These are phyloP conservation scores for Cryphonectria carpinicola DNA, from an alignment of 2,329 filamentous ascomycete genomes.

Conservation along the genomic window DNA sequence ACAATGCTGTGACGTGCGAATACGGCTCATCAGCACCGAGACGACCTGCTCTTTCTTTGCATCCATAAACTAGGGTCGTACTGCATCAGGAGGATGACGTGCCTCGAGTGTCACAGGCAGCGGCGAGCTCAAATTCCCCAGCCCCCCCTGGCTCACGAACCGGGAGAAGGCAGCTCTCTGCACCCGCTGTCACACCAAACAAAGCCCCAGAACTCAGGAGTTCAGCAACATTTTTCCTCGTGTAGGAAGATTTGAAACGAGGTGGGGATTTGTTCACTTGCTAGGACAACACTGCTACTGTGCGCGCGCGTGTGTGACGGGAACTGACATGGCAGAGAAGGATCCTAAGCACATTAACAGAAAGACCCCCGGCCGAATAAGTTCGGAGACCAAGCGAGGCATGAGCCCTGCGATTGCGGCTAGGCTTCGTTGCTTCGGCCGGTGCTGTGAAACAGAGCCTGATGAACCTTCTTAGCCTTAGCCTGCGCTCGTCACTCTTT, in stretches of 20 bases:
- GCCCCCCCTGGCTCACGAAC: not conserved
- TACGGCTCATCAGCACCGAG: not conserved
- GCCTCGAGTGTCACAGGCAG: not conserved
- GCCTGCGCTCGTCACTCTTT: not conserved
- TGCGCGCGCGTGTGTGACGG: not conserved
- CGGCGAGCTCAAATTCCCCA: not conserved
- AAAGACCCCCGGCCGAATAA: not conserved
- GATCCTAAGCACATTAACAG: not conserved
- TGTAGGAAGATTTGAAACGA: not conserved
- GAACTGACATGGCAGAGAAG: not conserved
- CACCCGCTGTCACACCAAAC: not conserved
- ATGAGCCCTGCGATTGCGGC: not conserved
- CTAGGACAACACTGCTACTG: not conserved
- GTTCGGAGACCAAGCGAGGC: not conserved
- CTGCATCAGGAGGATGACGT: not conserved
- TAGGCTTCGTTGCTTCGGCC: not conserved
- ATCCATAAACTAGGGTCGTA: not conserved
- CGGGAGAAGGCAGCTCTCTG: conserved; percentile 1
- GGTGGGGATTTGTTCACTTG: not conserved
- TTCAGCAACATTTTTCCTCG: conserved; percentile 1
- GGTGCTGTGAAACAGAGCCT: conserved; percentile 5
- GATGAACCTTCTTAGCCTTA: not conserved
- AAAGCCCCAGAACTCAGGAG: not conserved
- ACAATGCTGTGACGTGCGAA: not conserved
- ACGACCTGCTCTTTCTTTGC: not conserved